Conservation (phyloP, 1,284 basidiomycete genomes). For the Trichosporon asahii region DNA sequence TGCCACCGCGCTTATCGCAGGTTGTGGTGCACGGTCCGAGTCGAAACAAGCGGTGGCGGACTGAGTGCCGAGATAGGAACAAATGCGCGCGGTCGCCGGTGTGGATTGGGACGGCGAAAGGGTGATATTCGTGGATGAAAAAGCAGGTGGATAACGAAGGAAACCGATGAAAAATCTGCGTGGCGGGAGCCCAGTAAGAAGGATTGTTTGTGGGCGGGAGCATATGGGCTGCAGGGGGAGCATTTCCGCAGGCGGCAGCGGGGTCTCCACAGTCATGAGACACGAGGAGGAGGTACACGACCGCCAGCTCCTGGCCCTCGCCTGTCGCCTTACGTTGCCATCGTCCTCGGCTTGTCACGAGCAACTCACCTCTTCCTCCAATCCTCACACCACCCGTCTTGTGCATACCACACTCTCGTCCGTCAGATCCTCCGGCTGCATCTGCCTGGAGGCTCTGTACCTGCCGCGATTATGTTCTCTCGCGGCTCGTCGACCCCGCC, state of each 20-base stretch:
- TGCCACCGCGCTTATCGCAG: conserved; percentile 15
- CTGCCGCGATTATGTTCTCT: conserved; percentile 13
- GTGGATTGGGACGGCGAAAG: neutral
- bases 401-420: neutral
- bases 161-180: neutral
- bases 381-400: neutral
- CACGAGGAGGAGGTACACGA: conserved; percentile 7
- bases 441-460: neutral
- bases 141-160: neutral
- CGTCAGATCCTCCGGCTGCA: neutral
- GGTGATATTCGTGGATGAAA: neutral
- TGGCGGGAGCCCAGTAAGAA: neutral
- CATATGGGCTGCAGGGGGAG: neutral
- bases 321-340: neutral
- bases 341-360: neutral
- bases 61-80: neutral
- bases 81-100: conserved; percentile 1
- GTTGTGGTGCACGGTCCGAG: conserved; percentile 14
- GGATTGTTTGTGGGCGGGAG: neutral
- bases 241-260: neutral
- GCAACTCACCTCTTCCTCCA: neutral
- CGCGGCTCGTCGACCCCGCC: conserved; percentile 15
- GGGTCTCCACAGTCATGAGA: conserved; percentile 6
- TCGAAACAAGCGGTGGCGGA: conserved; percentile 8
- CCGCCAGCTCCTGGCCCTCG: neutral